Conservation (phyloP, 306 rosid genomes). For the Vigna unguiculata region DNA sequence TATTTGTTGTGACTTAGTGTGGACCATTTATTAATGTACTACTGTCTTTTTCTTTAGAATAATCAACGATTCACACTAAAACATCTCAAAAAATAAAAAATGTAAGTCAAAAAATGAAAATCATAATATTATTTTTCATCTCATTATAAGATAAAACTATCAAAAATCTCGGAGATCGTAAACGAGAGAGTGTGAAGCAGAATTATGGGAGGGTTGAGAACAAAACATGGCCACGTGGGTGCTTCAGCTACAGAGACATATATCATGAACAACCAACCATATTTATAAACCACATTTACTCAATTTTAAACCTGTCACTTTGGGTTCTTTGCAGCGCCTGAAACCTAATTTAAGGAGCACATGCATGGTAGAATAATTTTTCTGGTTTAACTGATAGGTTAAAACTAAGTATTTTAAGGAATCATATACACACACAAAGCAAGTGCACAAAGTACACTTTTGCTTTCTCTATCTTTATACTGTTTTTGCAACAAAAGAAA, state of each 20-base stretch:
- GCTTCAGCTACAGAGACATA: background rate
- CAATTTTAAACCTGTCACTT: conserved; percentile 41
- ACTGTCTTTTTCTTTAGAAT: too few species aligned
- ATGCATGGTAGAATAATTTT: conserved; percentile 33
- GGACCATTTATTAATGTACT: too few species aligned
- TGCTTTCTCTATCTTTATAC: conserved; percentile 17
- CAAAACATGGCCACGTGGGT: conserved; percentile 51
- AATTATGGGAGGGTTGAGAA: conserved; percentile 3
- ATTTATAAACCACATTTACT: background rate
- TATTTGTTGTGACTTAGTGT: too few species aligned
- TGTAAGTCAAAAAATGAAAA: too few species aligned
- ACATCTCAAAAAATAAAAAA: too few species aligned
- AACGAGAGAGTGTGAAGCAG: background rate
- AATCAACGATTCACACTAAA: too few species aligned
- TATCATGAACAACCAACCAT: conserved; percentile 34
- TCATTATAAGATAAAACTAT: too few species aligned
- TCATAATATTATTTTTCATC: too few species aligned
- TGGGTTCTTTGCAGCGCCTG: background rate
- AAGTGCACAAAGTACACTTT: conserved; percentile 17
- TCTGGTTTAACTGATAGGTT: conserved; percentile 6
- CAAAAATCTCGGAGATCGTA: conserved; percentile 16
- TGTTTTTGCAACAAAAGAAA: background rate
- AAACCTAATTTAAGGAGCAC: conserved; percentile 38
- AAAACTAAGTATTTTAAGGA: conserved; percentile 19
- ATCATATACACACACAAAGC: conserved; percentile 2